Evolutionary conservation across 2,329 filamentous ascomycete species (phyloP).

Genomic region (Pseudocercospora eumusae): DNA sequence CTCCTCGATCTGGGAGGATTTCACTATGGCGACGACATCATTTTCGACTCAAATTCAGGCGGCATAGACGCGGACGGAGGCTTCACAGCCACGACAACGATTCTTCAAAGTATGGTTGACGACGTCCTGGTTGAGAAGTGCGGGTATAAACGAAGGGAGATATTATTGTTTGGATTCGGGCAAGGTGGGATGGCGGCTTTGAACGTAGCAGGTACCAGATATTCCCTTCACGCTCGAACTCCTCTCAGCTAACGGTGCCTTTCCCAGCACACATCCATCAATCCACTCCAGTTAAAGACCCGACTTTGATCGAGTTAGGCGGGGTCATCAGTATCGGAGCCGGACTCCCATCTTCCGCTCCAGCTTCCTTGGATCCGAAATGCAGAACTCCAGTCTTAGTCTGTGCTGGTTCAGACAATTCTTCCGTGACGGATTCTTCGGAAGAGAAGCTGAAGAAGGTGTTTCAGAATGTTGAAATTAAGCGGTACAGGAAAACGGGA

Average conservation of each 20-base stretch:
- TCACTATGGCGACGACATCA: conserved; percentile 62
- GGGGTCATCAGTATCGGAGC: conserved; percentile 67
- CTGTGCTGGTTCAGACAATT: conserved; percentile 58
- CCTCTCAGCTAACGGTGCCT: not conserved
- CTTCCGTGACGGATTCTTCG: conserved; percentile 60
- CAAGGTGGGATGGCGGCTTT: conserved; percentile 61
- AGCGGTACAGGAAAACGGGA: conserved; percentile 68
- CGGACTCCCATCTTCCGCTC: conserved; percentile 53
- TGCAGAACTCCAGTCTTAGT: conserved; percentile 65
- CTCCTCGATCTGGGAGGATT: conserved; percentile 68
- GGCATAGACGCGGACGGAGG: conserved; percentile 58
- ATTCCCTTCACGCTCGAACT: not conserved
- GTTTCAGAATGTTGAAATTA: conserved; percentile 61
- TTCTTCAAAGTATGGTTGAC: conserved; percentile 50
- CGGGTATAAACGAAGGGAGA: conserved; percentile 51
- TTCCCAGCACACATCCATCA: conserved; percentile 11
- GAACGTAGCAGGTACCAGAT: conserved; percentile 42
- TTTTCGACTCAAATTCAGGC: conserved; percentile 55
- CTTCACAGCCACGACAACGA: conserved; percentile 47
- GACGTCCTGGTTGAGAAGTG: conserved; percentile 52
- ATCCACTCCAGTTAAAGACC: conserved; percentile 13
- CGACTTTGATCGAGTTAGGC: conserved; percentile 47
- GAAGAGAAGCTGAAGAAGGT: conserved; percentile 62
- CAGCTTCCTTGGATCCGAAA: conserved; percentile 51
- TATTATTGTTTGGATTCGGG: conserved; percentile 58